Percentiles rank a stretch among this genome's conserved stretches.
Conservation (phyloP, 176 grass and related monocot species). For the Typha latifolia region DNA sequence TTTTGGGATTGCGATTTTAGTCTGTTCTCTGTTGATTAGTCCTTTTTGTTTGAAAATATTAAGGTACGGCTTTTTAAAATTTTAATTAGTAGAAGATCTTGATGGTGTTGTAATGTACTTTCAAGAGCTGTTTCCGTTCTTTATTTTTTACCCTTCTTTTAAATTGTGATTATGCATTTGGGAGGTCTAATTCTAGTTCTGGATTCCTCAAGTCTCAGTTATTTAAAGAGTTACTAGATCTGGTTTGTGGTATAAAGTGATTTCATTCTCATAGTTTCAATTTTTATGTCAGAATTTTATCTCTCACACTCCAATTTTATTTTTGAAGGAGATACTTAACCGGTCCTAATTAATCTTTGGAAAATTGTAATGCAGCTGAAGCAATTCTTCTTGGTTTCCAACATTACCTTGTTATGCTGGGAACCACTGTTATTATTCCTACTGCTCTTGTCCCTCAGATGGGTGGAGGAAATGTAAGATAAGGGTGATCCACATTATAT, state of each 20-base stretch:
- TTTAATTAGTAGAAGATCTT: too few species aligned
- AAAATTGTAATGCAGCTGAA: slow-evolving; percentile 1
- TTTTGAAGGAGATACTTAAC: not conserved
- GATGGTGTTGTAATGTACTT: too few species aligned
- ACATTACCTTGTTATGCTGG: slow-evolving; percentile 18
- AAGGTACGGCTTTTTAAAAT: too few species aligned
- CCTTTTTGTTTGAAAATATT: too few species aligned
- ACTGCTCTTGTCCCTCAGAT: slow-evolving; percentile 20
- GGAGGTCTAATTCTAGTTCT: too few species aligned
- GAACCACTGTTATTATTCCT: slow-evolving; percentile 20
- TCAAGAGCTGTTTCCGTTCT: too few species aligned
- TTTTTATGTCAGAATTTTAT: not conserved
- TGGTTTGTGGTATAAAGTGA: not conserved
- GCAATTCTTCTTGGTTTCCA: slow-evolving; percentile 16
- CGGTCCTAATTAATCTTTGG: not conserved
- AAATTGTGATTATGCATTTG: too few species aligned
- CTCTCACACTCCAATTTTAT: not conserved
- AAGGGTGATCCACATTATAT: not conserved
- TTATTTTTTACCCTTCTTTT: too few species aligned
- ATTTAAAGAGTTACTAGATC: not conserved
- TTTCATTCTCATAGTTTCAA: not conserved
- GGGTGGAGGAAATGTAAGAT: slow-evolving; percentile 18
- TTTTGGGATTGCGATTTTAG: too few species aligned
- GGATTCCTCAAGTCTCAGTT: too few species aligned
- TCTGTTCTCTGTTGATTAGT: too few species aligned